Conservation (phyloP, 768 basidiomycete genomes). For the Suillus clintonianus region DNA sequence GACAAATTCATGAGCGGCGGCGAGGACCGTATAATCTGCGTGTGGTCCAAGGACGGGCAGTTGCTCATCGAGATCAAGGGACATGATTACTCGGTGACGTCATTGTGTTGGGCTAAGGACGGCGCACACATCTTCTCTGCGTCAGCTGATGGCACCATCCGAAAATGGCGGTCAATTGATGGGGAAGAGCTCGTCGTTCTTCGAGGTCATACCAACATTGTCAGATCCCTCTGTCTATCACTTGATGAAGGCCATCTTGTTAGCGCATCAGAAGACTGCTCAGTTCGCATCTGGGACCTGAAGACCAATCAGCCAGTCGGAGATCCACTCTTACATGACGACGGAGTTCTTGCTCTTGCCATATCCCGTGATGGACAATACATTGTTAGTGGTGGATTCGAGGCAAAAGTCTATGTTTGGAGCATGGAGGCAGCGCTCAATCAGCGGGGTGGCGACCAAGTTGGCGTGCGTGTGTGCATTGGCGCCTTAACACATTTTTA, state of each 20-base stretch:
- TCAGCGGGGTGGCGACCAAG: background rate
- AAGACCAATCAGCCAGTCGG: background rate
- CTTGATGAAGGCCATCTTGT: background rate
- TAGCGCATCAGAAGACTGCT: background rate
- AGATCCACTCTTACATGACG: slow-evolving; percentile 68
- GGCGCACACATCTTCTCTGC: background rate
- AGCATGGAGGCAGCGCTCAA: slow-evolving; percentile 46
- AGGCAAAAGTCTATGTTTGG: slow-evolving; percentile 79
- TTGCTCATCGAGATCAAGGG: background rate
- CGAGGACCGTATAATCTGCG: background rate
- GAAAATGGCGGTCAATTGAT: background rate
- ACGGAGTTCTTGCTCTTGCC: slow-evolving; percentile 76
- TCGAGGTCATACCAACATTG: background rate
- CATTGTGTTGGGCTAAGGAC: background rate
- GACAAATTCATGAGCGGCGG: background rate
- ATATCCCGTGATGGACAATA: slow-evolving; percentile 78
- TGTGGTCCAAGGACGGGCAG: background rate
- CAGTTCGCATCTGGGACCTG: background rate
- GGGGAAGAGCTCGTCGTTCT: background rate
- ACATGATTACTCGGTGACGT: background rate
- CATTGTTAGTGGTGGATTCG: slow-evolving; percentile 80
- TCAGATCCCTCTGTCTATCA: background rate
- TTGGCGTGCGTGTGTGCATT: too few relatives aligned
- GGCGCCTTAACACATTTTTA: too few relatives aligned
- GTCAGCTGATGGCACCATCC: background rate